These are phyloP conservation scores for Capsicum rhomboideum DNA, from an alignment of 257 asterid species.

Conservation along the genomic window DNA sequence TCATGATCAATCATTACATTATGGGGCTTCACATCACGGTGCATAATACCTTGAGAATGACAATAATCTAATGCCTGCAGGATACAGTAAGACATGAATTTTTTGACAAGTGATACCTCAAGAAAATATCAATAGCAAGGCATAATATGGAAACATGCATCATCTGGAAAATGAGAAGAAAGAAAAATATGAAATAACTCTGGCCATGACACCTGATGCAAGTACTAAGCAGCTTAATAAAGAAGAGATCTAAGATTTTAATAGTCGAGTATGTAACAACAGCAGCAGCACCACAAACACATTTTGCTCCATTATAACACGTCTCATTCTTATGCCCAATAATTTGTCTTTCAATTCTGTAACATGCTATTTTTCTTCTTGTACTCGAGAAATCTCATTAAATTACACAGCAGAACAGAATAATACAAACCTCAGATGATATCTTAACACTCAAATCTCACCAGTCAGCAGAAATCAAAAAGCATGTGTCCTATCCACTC, in stretches of 20 bases:
- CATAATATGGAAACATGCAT: not conserved
- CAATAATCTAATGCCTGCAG: conserved; percentile 37
- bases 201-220: not conserved
- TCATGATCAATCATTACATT: conserved; percentile 48
- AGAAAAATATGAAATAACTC: not conserved
- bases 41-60: conserved; percentile 48
- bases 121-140: not conserved
- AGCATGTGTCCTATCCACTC: not conserved
- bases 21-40: conserved; percentile 49
- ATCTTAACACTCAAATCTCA: not conserved
- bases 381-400: not conserved
- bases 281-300: not conserved
- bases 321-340: not conserved
- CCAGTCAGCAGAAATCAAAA: not conserved
- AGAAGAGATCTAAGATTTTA: not conserved
- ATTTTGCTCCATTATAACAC: not conserved
- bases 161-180: not conserved
- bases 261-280: not conserved
- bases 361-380: not conserved
- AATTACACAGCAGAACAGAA: not conserved
- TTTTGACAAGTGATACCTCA: not conserved
- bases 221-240: not conserved
- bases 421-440: not conserved
- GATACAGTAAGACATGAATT: not conserved
- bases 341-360: not conserved